These are phyloP conservation scores for Trichophyton simii DNA, from an alignment of 2,329 filamentous ascomycete genomes.

Conservation along the genomic window DNA sequence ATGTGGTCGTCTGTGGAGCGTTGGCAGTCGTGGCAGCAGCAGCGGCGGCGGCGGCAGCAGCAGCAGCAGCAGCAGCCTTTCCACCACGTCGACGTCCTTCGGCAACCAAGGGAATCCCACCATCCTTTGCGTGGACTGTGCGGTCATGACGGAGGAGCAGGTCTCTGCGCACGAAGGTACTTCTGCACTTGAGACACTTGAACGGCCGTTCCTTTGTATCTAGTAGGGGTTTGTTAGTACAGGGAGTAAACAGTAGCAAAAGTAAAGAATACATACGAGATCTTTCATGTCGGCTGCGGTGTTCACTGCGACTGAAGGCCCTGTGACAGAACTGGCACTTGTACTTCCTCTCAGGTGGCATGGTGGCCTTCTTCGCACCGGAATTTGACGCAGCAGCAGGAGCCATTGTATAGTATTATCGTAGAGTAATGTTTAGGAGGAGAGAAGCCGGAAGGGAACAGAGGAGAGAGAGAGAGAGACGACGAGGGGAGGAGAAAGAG, in stretches of 20 bases:
- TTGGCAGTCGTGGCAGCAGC: slow-evolving; percentile 4
- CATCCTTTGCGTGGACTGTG: slow-evolving; percentile 97
- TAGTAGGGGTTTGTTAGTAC: slow-evolving; percentile 28
- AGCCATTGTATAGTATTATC: slow-evolving; percentile 24
- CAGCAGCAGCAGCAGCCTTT: slow-evolving; percentile 28
- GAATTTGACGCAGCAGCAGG: slow-evolving; percentile 48
- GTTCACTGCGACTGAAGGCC: slow-evolving; percentile 94
- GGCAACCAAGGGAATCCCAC: slow-evolving; percentile 82
- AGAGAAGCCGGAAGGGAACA: slow-evolving; percentile 14
- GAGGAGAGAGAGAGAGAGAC: slow-evolving; percentile 11
- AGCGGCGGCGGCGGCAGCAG: slow-evolving; percentile 24
- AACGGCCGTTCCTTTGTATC: slow-evolving; percentile 98
- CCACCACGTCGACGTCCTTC: slow-evolving; percentile 64
- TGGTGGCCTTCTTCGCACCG: slow-evolving; percentile 66
- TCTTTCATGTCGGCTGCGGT: slow-evolving; percentile 90
- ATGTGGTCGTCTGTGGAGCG: background rate
- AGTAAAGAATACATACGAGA: slow-evolving; percentile 62
- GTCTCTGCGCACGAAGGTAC: slow-evolving; percentile 95
- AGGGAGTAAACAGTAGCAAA: background rate
- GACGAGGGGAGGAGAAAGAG: background rate
- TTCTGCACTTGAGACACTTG: slow-evolving; percentile 96
- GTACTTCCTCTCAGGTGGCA: slow-evolving; percentile 92
- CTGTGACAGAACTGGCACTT: slow-evolving; percentile 98
- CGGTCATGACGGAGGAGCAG: slow-evolving; percentile 92
- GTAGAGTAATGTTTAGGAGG: slow-evolving; percentile 10